phyloP scores from a whole-genome alignment of 805 yeast species.

The Kluyveromyces lactis region DNA sequence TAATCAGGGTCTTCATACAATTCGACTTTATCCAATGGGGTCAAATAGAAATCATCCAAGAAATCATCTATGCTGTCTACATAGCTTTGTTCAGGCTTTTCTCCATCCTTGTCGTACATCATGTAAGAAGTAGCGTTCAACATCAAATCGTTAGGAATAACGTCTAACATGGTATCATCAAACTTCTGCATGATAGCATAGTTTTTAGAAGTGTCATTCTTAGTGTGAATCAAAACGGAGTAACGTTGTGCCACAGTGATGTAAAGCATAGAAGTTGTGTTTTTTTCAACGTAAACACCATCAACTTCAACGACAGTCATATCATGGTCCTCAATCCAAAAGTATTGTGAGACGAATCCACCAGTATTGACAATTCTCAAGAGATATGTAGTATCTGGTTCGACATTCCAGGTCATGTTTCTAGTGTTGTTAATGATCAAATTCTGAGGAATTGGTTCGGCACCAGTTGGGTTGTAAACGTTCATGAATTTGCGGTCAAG shows the following conservation, averaged over 20 bases:
- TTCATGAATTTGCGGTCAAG: constrained; percentile 51
- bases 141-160: constrained; percentile 49
- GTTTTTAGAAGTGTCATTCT: constrained; percentile 51
- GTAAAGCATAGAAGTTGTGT: constrained; percentile 61
- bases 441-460: constrained; percentile 90
- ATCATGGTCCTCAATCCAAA: constrained; percentile 82
- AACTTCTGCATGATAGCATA: constrained; percentile 76
- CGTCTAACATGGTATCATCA: constrained; percentile 80
- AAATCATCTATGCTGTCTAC: constrained; percentile 43
- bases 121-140: constrained; percentile 72
- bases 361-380: constrained; percentile 79
- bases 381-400: constrained; percentile 81
- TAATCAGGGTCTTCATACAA: constrained; percentile 60
- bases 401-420: constrained; percentile 66
- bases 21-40: constrained; percentile 51
- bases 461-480: constrained; percentile 89
- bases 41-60: constrained; percentile 72
- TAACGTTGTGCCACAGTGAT: constrained; percentile 91
- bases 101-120: constrained; percentile 43
- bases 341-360: constrained; percentile 83
- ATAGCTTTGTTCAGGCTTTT: constrained; percentile 30
- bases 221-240: constrained; percentile 69
- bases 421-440: constrained; percentile 74
- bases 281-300: constrained; percentile 77
- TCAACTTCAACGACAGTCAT: constrained; percentile 87